Evolutionary conservation across 768 basidiomycete species (phyloP), one percentile per base, ranked within the genome.

Genomic region (Pleurotus citrinopileatus): DNA sequence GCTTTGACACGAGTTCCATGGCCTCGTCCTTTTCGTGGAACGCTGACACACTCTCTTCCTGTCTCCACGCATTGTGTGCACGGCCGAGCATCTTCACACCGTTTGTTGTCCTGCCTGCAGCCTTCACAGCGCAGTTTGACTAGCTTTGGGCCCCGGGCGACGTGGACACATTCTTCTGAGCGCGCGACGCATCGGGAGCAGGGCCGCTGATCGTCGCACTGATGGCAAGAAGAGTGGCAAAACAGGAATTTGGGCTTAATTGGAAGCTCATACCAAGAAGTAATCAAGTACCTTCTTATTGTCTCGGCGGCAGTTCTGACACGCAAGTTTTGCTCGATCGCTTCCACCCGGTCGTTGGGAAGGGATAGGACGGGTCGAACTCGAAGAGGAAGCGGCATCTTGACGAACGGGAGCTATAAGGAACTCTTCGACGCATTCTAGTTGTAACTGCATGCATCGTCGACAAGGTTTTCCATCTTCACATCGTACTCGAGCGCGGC

Each of bases 181-280:
- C 82, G 75, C 15, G 75, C 68, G 26, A 83, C 66, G 60, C 84
- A 86, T 29, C 83, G 78, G 55, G 75, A 71, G 63, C 84, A 86
- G 10, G 84, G 84, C 19, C 83, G 77, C 56, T 82, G 76, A 59
- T 84, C 76, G 45, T 85, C 82, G 59, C 84, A 86, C 84, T 86
- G 47, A 47, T 54, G 23, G 23, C 42, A 23, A 47, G 29, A 10
- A 32, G 51, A 57, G 32, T 45, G 40, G 56, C 27, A 38, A 20
- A 54, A 52, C 2, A 15, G 36, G 45, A 47, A 29, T 53, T 12
- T 61, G 42, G 53, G 12, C 29, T 22, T 23, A 51, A 51, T 51
- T 12, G 47, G 43, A 15, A 56, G 20, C 23, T 15, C 17, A 40
- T 40, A 40, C 38, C 38, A 40, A 36, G 20, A 28, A 57, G 15